phyloP scores from a whole-genome alignment of 2,329 filamentous ascomycete species.

The Ophiosphaerella narmari region DNA sequence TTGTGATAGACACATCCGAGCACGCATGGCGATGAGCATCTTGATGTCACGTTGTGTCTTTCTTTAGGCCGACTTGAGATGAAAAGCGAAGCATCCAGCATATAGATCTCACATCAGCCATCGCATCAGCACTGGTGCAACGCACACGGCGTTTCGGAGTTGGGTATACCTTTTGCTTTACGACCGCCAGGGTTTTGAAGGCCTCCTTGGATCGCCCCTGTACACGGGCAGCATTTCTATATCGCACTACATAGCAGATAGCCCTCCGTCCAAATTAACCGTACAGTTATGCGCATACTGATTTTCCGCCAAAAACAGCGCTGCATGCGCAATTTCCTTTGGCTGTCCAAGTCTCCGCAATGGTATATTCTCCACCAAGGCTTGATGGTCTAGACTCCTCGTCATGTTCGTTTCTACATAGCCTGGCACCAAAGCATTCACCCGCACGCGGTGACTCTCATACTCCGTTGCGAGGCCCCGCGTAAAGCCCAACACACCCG shows the following conservation, averaged over 20 bases:
- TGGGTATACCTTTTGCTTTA: constrained; percentile 7
- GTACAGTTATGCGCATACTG: constrained; percentile 86
- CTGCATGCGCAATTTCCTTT: constrained; percentile 80
- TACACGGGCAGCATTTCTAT: neutral
- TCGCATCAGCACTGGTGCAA: neutral
- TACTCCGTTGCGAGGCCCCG: constrained; percentile 68
- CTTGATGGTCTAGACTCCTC: constrained; percentile 46
- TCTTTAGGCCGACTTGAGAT: neutral
- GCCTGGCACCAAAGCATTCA: constrained; percentile 81
- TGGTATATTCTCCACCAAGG: constrained; percentile 62
- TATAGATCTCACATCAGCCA: neutral
- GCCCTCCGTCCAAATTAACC: constrained; percentile 81
- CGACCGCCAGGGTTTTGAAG: too few species aligned
- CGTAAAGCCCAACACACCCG: constrained; percentile 75
- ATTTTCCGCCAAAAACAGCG: constrained; percentile 76
- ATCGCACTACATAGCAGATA: constrained; percentile 63
- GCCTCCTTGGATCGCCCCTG: neutral
- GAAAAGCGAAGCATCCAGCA: neutral
- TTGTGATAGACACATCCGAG: neutral
- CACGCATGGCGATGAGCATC: neutral
- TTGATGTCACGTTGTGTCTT: neutral
- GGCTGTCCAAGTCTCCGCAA: constrained; percentile 67
- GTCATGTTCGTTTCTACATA: constrained; percentile 86
- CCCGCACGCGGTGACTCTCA: constrained; percentile 66
- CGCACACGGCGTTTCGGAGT: constrained; percentile 1